Base-by-base conservation (phyloP, 768 basidiomycete genomes). In the Scleroderma bovista region DNA sequence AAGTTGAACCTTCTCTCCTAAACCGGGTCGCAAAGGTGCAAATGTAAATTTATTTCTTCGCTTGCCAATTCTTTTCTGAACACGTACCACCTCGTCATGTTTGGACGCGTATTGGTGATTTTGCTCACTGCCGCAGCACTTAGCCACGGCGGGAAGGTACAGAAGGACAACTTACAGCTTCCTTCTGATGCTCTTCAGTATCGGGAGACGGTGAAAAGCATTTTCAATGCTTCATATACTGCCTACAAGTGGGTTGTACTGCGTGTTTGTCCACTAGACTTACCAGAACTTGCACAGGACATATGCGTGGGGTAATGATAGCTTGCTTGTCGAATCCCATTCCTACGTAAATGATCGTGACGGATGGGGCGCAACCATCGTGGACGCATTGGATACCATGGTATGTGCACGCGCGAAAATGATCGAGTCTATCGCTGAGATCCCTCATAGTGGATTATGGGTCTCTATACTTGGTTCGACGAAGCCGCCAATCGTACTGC, bases 301-400 rank as follows among this genome's bases (percentile, higher is more conserved):
- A 31, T 75, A 74, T 53, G 83, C 84, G 0, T 81, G 72, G 60
- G 76, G 78, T 1, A 79, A 84, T 53, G 84, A 86, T 46, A 76
- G 84, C 46, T 63, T 85, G 17, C 64, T 69, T 6, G 83, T 83
- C 0, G 59, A 78, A 15, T 71, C 68, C 12, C 55, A 74, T 61
- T 62, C 71, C 48, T 71, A 60, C 63, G 57, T 36, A 2, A 72
- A 76, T 47, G 60, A 49, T 33, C 62, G 62, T 29, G 55, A 72
- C 51, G 69, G 66, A 32, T 74, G 69, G 83, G 84, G 84, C 36
- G 83, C 83, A 33, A 72, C 78, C 15, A 79, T 86, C 43, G 74
- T 79, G 13, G 85, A 88, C 58, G 76, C 77, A 0, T 60, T 88
- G 69, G 62, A 62, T 41, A 85, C 85, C 1, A 74, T 86, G 79